These are phyloP conservation scores for Blastobotrys parvus DNA, from an alignment of 805 yeast species.

Conservation along the genomic window DNA sequence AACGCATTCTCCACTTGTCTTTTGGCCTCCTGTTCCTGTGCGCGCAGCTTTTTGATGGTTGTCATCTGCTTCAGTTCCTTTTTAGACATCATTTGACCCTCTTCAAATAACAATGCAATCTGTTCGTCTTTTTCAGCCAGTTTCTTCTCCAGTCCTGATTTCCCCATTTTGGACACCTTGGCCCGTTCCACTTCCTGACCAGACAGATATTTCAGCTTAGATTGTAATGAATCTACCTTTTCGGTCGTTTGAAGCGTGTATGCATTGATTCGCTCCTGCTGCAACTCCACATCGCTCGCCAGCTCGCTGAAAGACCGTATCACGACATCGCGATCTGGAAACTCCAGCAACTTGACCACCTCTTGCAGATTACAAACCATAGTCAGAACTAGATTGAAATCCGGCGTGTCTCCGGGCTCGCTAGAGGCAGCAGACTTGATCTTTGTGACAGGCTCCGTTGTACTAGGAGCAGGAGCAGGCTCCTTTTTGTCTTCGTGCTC, in stretches of 20 bases:
- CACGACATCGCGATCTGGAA: not conserved
- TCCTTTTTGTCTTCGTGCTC: not conserved
- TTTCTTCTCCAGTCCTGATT: conserved; percentile 24
- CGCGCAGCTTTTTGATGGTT: conserved; percentile 53
- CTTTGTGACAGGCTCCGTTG: not conserved
- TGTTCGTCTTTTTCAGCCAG: conserved; percentile 46
- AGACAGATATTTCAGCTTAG: conserved; percentile 26
- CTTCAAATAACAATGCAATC: conserved; percentile 58
- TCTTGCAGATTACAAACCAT: not conserved
- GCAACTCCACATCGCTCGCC: conserved; percentile 1
- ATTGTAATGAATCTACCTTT: conserved; percentile 20
- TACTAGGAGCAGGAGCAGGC: too few species aligned
- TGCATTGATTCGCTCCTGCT: conserved; percentile 1
- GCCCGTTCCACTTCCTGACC: conserved; percentile 20
- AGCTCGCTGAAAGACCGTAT: not conserved
- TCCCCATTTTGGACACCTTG: conserved; percentile 5
- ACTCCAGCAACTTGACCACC: conserved; percentile 1
- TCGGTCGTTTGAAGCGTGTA: conserved; percentile 11
- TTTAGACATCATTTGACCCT: conserved; percentile 64
- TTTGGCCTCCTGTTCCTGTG: conserved; percentile 37
- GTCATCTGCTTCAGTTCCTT: conserved; percentile 64
- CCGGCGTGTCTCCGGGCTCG: not conserved
- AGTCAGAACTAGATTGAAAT: not conserved
- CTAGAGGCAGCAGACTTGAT: not conserved
- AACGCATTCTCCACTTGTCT: conserved; percentile 23